Base-by-base conservation (phyloP, 352 stramenopile genomes). In the Globisporangium okanoganense region DNA sequence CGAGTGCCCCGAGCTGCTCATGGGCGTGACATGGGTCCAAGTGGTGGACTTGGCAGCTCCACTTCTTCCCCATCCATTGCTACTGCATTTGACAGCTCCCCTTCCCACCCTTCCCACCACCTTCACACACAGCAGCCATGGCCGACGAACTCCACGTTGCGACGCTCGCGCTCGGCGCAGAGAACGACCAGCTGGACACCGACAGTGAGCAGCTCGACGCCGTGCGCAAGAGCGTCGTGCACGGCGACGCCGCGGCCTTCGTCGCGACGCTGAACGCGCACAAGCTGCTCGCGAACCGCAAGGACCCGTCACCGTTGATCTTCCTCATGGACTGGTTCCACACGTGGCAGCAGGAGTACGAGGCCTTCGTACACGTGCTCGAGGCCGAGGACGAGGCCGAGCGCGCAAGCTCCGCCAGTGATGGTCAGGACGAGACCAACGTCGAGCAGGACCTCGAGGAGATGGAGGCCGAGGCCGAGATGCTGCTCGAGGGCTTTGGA, bases 291-390 rank as follows among this genome's bases (percentile, higher is more conserved):
- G 56, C 58, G 3, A 52, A 60, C 12, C 61, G 77, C 45, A 58
- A 72, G 49, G 55, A 69, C 31, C 69, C 70, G 43, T 53, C 73
- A 33, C 81, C 79, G 52, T 70, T 93, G 20, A 67, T 87, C 50
- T 87, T 75, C 59, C 72, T 94, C 58, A 92, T 94, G 85, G 72
- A 94, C 51, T 94, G 81, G 79, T 82, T 94, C 65, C 81, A 94
- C 72, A 81, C 75, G 56, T 94, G 85, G 85, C 85, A 94, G 65
- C 85, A 90, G 57, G 81, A 94, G 70, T 94, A 92, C 72, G 83
- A 94, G 58, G 77, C 81, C 35, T 89, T 90, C 50, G 77, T 85
- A 57, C 78, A 88, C 53, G 78, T 92, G 27, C 53, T 90, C 10
- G 82, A 87, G 33, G 69, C 76, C 2, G 78, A 94, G 51, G 68